These are phyloP conservation scores for Nadsonia fulvescens DNA, from an alignment of 805 yeast genomes.

Conservation along the genomic window DNA sequence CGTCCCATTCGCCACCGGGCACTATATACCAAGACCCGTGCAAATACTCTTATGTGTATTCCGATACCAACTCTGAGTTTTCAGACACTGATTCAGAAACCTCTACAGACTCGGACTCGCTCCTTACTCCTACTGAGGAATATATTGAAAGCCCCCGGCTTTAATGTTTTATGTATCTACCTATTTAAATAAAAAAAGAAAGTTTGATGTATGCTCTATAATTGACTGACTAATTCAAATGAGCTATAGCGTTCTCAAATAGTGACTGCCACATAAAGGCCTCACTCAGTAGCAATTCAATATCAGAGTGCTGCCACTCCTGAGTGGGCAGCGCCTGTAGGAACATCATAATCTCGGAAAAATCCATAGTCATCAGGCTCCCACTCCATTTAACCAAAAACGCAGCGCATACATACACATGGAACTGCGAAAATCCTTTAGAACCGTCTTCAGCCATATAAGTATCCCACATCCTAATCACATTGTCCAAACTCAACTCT, in stretches of 20 bases:
- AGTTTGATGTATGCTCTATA: not conserved
- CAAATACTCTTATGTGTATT: too few species aligned
- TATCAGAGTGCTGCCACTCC: slow-evolving; percentile 73
- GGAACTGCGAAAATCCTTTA: slow-evolving; percentile 76
- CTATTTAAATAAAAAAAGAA: too few species aligned
- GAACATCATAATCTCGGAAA: slow-evolving; percentile 84
- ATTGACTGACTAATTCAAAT: slow-evolving; percentile 27
- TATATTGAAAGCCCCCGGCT: too few species aligned
- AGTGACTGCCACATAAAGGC: slow-evolving; percentile 94
- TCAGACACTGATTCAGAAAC: too few species aligned
- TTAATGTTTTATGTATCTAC: too few species aligned
- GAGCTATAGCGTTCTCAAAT: slow-evolving; percentile 80
- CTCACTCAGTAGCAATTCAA: slow-evolving; percentile 82
- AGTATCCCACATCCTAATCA: slow-evolving; percentile 96
- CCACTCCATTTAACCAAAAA: slow-evolving; percentile 77
- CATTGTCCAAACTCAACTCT: slow-evolving; percentile 59
- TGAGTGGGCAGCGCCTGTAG: slow-evolving; percentile 80
- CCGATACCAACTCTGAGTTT: too few species aligned
- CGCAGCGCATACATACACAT: slow-evolving; percentile 95
- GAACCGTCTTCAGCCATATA: slow-evolving; percentile 42
- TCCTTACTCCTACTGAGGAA: too few species aligned
- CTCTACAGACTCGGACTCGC: too few species aligned
- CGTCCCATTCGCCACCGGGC: too few species aligned
- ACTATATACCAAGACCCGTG: too few species aligned
- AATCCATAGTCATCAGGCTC: slow-evolving; percentile 66